Conservation (phyloP, 805 yeast genomes). For the Kuraishia borneana region DNA sequence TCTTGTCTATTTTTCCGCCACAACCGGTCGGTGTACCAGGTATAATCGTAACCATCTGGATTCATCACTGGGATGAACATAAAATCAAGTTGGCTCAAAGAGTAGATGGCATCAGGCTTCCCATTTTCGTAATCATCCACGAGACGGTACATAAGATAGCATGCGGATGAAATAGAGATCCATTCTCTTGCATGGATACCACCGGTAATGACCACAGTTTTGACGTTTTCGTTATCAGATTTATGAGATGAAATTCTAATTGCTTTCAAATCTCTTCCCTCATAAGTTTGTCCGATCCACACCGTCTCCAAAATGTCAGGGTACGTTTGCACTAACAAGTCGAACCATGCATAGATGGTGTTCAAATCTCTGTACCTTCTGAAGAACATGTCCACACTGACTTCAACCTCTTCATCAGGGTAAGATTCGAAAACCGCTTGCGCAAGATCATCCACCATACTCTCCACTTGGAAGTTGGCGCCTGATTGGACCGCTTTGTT, state of each 20-base stretch:
- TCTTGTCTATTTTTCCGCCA: slow-evolving; percentile 88
- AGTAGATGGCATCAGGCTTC: slow-evolving; percentile 27
- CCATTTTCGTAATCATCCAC: slow-evolving; percentile 31
- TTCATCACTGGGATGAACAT: slow-evolving; percentile 75
- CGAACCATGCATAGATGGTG: slow-evolving; percentile 66
- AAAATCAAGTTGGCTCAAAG: slow-evolving; percentile 53
- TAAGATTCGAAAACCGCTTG: slow-evolving; percentile 44
- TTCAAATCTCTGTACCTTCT: slow-evolving; percentile 56
- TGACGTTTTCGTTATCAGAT: slow-evolving; percentile 23
- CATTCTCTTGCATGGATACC: slow-evolving; percentile 90
- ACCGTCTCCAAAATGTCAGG: slow-evolving; percentile 56
- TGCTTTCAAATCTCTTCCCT: slow-evolving; percentile 61
- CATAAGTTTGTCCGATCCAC: slow-evolving; percentile 64
- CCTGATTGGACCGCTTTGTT: slow-evolving; percentile 4
- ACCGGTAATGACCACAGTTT: slow-evolving; percentile 67
- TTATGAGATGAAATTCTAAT: slow-evolving; percentile 44
- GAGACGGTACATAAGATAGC: slow-evolving; percentile 41
- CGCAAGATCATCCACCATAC: slow-evolving; percentile 46
- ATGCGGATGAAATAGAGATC: slow-evolving; percentile 64
- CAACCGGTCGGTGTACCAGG: slow-evolving; percentile 71
- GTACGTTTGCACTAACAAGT: slow-evolving; percentile 44
- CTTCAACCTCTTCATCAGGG: slow-evolving; percentile 19
- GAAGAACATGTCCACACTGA: slow-evolving; percentile 47
- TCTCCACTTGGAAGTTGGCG: slow-evolving; percentile 17
- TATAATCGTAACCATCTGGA: slow-evolving; percentile 83